These are phyloP conservation scores for Castanea mollissima DNA, from an alignment of 306 rosid genomes.

Conservation along the genomic window DNA sequence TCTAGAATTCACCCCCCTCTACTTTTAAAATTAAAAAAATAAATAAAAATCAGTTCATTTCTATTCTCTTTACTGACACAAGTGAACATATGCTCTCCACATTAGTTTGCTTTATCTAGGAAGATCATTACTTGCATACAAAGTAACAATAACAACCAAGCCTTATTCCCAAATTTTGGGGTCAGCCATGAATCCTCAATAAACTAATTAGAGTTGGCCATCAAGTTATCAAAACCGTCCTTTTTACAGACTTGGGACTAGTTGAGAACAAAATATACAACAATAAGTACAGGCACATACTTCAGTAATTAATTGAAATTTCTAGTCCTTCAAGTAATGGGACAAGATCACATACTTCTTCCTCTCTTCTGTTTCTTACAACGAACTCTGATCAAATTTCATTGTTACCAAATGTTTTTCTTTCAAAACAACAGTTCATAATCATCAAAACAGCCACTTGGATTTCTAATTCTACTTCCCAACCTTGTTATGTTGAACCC, in stretches of 20 bases:
- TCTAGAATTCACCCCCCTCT: background rate
- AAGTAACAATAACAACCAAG: background rate
- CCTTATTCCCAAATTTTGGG: too few species aligned
- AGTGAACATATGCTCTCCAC: background rate
- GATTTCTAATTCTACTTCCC: background rate
- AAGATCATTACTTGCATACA: background rate
- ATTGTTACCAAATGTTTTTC: background rate
- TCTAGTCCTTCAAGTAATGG: background rate
- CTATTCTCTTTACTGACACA: background rate
- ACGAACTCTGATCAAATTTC: background rate
- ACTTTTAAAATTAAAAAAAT: background rate
- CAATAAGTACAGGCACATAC: too few species aligned
- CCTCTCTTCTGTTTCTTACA: background rate
- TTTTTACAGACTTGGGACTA: too few species aligned
- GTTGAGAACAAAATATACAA: too few species aligned
- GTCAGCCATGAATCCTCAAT: too few species aligned
- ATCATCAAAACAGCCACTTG: background rate
- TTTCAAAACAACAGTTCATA: background rate
- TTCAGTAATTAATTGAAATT: background rate
- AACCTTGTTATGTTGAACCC: background rate
- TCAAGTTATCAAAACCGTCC: too few species aligned
- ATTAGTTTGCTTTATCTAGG: background rate
- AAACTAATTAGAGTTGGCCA: too few species aligned
- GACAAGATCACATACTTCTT: background rate
- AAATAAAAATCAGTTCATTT: background rate